phyloP scores from a whole-genome alignment of 1,284 basidiomycete species.

The Melanopsichium pennsylvanicum region DNA sequence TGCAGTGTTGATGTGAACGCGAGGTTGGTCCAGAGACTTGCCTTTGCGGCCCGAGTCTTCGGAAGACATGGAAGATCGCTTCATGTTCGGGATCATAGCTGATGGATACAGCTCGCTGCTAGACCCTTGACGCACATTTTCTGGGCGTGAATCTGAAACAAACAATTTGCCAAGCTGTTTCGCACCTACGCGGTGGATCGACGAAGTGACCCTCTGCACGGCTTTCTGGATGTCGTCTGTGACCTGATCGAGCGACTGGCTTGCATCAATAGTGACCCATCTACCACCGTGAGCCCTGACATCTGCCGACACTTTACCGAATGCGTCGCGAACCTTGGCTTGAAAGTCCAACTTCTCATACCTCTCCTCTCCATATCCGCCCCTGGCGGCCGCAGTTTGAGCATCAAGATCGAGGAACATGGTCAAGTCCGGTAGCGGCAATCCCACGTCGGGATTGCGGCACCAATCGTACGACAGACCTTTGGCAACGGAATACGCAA shows the following conservation, averaged over 20 bases:
- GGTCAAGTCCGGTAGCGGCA: conserved; percentile 87
- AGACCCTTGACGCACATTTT: conserved; percentile 11
- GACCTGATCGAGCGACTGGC: conserved; percentile 55
- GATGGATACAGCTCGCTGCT: conserved; percentile 33
- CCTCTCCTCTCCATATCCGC: conserved; percentile 87
- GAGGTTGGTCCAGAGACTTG: conserved; percentile 24
- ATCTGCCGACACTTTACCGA: conserved; percentile 47
- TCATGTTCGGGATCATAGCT: neutral
- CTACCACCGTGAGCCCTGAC: conserved; percentile 36
- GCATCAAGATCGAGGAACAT: conserved; percentile 86
- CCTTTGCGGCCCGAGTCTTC: conserved; percentile 7
- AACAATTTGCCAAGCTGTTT: conserved; percentile 31
- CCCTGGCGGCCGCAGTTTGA: conserved; percentile 75
- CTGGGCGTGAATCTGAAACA: conserved; percentile 14
- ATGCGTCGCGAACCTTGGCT: conserved; percentile 59
- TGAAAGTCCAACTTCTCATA: conserved; percentile 67
- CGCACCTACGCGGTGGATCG: conserved; percentile 31
- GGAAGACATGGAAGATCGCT: conserved; percentile 15
- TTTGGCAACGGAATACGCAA: conserved; percentile 91
- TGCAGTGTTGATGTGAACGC: conserved; percentile 7
- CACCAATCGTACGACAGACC: conserved; percentile 78
- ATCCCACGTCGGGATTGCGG: conserved; percentile 79
- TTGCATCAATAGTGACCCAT: conserved; percentile 58
- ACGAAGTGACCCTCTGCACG: conserved; percentile 30
- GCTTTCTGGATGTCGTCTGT: conserved; percentile 45